Percentiles rank a stretch among this genome's conserved stretches.
These are phyloP conservation scores for Gremmenia infestans DNA, from an alignment of 2,329 filamentous ascomycete species.

Conservation along the genomic window DNA sequence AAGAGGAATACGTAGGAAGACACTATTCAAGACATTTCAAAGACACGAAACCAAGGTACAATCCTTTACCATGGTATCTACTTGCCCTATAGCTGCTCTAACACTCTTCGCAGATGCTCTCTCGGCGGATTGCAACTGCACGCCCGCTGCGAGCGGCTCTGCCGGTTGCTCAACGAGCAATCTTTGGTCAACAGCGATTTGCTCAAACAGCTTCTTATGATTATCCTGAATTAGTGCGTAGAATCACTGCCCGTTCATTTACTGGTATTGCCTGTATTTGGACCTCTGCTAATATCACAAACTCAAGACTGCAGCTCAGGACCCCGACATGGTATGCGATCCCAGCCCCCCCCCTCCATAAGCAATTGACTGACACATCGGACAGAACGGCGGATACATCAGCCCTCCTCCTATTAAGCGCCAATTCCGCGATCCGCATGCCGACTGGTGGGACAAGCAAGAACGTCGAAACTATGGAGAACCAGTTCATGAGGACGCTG, in stretches of 20 bases:
- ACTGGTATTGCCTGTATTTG: too few relatives aligned
- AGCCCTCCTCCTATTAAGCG: slow-evolving; percentile 79
- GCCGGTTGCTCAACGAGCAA: slow-evolving; percentile 44
- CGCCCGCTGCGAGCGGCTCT: slow-evolving; percentile 42
- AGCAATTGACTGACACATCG: slow-evolving; percentile 8
- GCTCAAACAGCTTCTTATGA: slow-evolving; percentile 15
- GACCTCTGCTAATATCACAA: slow-evolving; percentile 16
- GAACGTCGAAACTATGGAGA: slow-evolving; percentile 96
- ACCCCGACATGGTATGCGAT: slow-evolving; percentile 58
- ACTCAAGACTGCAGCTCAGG: slow-evolving; percentile 49
- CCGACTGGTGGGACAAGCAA: slow-evolving; percentile 95
- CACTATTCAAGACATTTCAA: background rate
- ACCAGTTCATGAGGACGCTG: slow-evolving; percentile 93
- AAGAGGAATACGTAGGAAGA: background rate
- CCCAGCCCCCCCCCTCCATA: background rate
- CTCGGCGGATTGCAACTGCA: slow-evolving; percentile 52
- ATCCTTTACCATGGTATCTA: background rate
- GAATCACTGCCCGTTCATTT: background rate
- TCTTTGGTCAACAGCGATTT: slow-evolving; percentile 50
- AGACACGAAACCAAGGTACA: slow-evolving; percentile 8
- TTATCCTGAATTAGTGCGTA: slow-evolving; percentile 29
- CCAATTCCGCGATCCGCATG: slow-evolving; percentile 88
- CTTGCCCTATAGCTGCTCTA: background rate
- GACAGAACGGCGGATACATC: slow-evolving; percentile 76
- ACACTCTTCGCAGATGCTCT: slow-evolving; percentile 49